These are phyloP conservation scores for Chlorella sp. DNA, from an alignment of 139 green algal species.

Conservation along the genomic window DNA sequence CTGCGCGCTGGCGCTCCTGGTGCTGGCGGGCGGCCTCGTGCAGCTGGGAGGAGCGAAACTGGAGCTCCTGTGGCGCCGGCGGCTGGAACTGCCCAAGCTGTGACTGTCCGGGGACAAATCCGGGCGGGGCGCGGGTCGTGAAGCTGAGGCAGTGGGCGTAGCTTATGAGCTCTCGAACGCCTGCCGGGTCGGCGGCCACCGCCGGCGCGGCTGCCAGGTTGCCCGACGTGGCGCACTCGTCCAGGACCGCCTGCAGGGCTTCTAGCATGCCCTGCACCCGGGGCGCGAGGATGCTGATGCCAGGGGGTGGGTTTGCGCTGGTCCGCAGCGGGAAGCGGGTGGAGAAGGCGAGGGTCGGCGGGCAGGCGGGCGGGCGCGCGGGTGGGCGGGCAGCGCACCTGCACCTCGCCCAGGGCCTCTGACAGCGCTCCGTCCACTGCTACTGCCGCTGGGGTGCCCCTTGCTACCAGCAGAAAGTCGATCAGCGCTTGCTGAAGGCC, in stretches of 20 bases:
- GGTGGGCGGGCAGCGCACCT: not conserved
- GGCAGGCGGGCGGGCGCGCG: not conserved
- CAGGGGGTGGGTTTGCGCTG: not conserved
- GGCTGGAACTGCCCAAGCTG: conserved; percentile 44
- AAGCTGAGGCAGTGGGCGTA: conserved; percentile 57
- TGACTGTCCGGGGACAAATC: conserved; percentile 33
- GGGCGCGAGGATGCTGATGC: not conserved
- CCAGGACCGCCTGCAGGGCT: conserved; percentile 11
- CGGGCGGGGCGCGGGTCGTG: conserved; percentile 49
- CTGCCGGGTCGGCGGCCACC: not conserved
- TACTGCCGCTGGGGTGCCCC: no score
- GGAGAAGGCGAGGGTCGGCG: not conserved
- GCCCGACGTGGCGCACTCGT: conserved; percentile 2
- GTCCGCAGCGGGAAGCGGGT: not conserved
- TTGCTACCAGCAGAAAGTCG: no score
- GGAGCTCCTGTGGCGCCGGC: conserved; percentile 51
- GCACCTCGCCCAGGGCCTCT: not conserved
- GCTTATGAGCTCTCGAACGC: conserved; percentile 25
- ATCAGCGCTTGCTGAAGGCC: no score
- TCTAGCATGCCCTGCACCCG: conserved; percentile 5
- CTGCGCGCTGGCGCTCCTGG: not conserved
- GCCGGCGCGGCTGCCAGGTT: not conserved
- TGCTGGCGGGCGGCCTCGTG: conserved; percentile 5
- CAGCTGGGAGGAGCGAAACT: conserved; percentile 50
- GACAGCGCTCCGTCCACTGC: not conserved